Evolutionary conservation across 2,329 filamentous ascomycete genomes (phyloP), one percentile per base, ranked within the genome.

Genomic region (Xylaria sp.): DNA sequence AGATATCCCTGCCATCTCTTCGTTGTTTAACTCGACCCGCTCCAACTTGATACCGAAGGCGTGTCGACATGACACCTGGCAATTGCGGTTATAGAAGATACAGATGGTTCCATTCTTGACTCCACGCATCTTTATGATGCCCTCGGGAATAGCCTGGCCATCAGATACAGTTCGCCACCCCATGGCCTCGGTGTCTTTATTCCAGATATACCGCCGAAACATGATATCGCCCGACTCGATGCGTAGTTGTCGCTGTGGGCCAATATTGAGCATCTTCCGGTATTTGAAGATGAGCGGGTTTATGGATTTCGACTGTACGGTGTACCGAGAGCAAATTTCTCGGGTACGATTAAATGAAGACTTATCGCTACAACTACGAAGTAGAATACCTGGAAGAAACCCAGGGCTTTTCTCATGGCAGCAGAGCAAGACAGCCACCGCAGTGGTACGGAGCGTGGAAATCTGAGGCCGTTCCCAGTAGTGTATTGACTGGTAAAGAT

Each of bases 141-240:
- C 61, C 6, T 58, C 61, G 3, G 36, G 39, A 38, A 61, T 27
- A 25, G 49, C 11, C 38, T 61, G 49, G 27, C 13, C 10, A 4
- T 13, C 2, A 13, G 27, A 17, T 2, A 15, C 11, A 20, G 6
- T 25, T n/a, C 47, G 17, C 45, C 45, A 58, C 2, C 61, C 54
- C 17, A 51, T n/a, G 10, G 45, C 7, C 13, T 13, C 27, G 10
- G 54, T 58, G n/a, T 42, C 15, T 27, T 33, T 39, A 13, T 49
- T 56, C 22, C 56, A 65, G 7, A 61, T 36, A 56, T 65, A 55
- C 55, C 63, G 56, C 17, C 56, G 63, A 10, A 65, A 15, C 29
- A 65, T 61, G 5, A 61, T n/a, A 27, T 65, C 56, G 2, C 56
- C 49, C 6, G 63, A 20, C 10, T 55, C 38, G 10, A 65, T 55